These are phyloP conservation scores for Cytospora piceae DNA, from an alignment of 2,329 filamentous ascomycete genomes.

Conservation along the genomic window DNA sequence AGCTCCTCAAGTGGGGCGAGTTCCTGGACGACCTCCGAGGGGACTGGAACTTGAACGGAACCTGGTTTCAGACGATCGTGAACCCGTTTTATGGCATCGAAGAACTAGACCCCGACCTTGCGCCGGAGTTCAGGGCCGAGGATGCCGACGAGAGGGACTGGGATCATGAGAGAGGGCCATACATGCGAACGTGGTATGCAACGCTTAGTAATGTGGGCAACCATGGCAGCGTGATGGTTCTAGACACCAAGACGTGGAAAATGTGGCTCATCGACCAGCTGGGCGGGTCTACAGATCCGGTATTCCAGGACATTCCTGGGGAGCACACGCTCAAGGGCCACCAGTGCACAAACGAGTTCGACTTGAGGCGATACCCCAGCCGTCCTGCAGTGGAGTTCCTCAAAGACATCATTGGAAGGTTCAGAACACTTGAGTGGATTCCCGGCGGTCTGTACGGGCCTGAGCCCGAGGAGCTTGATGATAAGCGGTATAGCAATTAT, in stretches of 20 bases:
- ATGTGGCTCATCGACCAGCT: conserved; percentile 8
- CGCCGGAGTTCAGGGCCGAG: not conserved
- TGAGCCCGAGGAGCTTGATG: not conserved
- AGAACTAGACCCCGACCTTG: not conserved
- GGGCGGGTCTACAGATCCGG: not conserved
- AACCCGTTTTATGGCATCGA: not conserved
- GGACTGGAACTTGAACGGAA: not conserved
- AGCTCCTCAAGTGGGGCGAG: not conserved
- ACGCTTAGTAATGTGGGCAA: conserved; percentile 1
- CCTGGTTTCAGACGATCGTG: not conserved
- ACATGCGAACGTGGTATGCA: conserved; percentile 8
- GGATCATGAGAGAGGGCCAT: not conserved
- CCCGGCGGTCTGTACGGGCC: conserved; percentile 1
- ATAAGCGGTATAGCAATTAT: not conserved
- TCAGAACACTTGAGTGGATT: conserved; percentile 5
- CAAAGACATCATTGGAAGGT: not conserved
- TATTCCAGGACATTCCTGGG: not conserved
- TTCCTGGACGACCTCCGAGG: not conserved
- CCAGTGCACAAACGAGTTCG: not conserved
- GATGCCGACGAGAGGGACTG: not conserved
- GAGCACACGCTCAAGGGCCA: not conserved
- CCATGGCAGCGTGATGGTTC: conserved; percentile 2
- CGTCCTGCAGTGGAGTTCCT: not conserved
- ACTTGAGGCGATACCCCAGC: conserved; percentile 5
- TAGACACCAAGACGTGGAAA: conserved; percentile 4